These are phyloP conservation scores for Nitzschia sp. DNA, from an alignment of 108 stramenopile genomes.

Conservation along the genomic window DNA sequence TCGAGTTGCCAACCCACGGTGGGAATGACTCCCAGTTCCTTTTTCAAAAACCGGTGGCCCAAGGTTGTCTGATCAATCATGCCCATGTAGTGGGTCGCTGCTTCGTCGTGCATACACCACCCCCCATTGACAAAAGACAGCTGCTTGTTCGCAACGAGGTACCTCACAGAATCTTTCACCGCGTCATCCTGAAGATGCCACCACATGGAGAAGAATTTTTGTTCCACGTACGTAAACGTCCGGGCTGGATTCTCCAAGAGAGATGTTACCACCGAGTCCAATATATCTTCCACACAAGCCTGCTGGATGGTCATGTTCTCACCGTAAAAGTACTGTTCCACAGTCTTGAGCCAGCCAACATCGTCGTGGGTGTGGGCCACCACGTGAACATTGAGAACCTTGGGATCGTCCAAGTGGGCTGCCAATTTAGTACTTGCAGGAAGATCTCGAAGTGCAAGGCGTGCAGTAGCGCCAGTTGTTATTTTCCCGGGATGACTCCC, in stretches of 20 bases:
- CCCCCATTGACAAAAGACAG: slow-evolving; percentile 93
- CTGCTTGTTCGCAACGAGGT: slow-evolving; percentile 70
- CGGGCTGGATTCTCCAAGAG: slow-evolving; percentile 74
- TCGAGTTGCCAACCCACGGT: slow-evolving; percentile 92
- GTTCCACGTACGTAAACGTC: slow-evolving; percentile 94
- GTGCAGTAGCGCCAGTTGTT: too few relatives aligned
- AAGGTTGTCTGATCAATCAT: slow-evolving; percentile 98
- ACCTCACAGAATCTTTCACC: slow-evolving; percentile 43
- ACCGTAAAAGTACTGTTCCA: slow-evolving; percentile 93
- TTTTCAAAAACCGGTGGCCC: slow-evolving; percentile 85
- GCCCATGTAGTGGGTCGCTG: slow-evolving; percentile 87
- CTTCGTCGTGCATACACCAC: slow-evolving; percentile 99
- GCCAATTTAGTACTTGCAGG: not conserved
- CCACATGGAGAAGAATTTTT: slow-evolving; percentile 94
- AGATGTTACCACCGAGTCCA: slow-evolving; percentile 70
- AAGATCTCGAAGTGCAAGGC: too few relatives aligned
- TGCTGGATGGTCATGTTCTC: slow-evolving; percentile 80
- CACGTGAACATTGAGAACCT: slow-evolving; percentile 75
- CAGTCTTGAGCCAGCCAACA: slow-evolving; percentile 94
- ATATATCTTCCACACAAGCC: slow-evolving; percentile 81
- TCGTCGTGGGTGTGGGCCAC: slow-evolving; percentile 93
- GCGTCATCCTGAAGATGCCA: slow-evolving; percentile 72
- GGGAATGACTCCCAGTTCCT: slow-evolving; percentile 85
- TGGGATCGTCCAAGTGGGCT: slow-evolving; percentile 3
- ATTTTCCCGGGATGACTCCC: too few relatives aligned